Percentiles rank a stretch among this genome's conserved stretches.
Conservation (phyloP, 2,329 filamentous ascomycete species). For the Trichoderma citrinoviride region DNA sequence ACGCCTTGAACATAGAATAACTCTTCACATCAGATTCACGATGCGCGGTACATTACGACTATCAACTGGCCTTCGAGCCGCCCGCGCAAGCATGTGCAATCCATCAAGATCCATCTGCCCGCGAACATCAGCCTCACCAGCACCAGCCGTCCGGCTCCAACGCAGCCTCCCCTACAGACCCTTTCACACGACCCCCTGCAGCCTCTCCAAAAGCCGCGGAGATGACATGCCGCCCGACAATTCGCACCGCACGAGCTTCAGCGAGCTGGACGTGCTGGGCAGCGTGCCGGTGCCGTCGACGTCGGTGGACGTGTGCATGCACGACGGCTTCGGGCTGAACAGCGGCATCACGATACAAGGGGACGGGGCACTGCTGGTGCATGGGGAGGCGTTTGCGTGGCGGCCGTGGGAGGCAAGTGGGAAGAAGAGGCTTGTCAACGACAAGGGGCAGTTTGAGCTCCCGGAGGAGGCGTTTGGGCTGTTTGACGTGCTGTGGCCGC, state of each 20-base stretch:
- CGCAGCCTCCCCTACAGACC: neutral
- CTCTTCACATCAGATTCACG: neutral
- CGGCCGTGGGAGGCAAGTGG: constrained; percentile 66
- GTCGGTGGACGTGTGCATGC: constrained; percentile 75
- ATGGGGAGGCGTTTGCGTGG: constrained; percentile 88
- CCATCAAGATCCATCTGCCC: neutral
- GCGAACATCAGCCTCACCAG: neutral
- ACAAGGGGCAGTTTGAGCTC: constrained; percentile 79
- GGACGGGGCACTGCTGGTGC: constrained; percentile 73
- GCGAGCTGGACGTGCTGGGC: constrained; percentile 73
- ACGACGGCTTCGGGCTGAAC: constrained; percentile 82
- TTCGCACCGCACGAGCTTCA: constrained; percentile 60
- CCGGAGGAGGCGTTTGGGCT: constrained; percentile 68
- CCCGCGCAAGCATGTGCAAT: constrained; percentile 25
- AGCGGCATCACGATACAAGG: constrained; percentile 71
- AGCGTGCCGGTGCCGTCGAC: constrained; percentile 75
- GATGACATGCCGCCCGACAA: constrained; percentile 31
- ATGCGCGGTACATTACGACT: constrained; percentile 28
- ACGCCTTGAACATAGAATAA: neutral
- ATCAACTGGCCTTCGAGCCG: constrained; percentile 25
- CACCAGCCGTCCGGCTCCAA: neutral
- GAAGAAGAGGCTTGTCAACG: constrained; percentile 60
- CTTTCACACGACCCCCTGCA: constrained; percentile 24
- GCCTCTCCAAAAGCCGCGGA: constrained; percentile 20
- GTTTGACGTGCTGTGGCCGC: constrained; percentile 77